phyloP scores from a whole-genome alignment of 139 green algal genomes.

The Chlamydomonas sp. region DNA sequence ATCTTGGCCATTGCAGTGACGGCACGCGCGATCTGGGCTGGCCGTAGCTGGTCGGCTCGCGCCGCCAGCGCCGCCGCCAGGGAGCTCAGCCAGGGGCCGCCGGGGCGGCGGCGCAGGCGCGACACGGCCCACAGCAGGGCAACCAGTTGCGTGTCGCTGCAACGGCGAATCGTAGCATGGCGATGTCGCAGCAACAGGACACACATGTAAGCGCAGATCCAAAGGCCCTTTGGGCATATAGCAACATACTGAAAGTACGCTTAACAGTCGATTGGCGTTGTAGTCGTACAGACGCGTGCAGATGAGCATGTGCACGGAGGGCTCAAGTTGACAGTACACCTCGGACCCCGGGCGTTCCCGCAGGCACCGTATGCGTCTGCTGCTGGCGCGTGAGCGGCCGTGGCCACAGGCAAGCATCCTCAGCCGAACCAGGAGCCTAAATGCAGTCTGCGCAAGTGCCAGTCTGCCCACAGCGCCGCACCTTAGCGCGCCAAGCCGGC shows the following conservation, averaged over 20 bases:
- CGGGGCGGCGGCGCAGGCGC: background rate
- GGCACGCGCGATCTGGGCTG: slow-evolving; percentile 1
- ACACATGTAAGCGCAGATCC: background rate
- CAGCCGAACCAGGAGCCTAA: background rate
- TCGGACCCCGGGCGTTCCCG: no score
- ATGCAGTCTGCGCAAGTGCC: no score
- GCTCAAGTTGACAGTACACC: background rate
- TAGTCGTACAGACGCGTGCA: background rate
- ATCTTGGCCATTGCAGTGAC: slow-evolving; percentile 8
- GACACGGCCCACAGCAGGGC: slow-evolving; percentile 1
- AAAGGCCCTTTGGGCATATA: background rate
- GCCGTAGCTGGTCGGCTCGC: background rate
- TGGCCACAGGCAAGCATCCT: background rate
- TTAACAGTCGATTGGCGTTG: background rate
- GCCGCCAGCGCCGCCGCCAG: background rate
- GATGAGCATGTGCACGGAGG: background rate
- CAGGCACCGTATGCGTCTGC: background rate
- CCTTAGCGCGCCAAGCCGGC: background rate
- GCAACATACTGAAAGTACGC: background rate
- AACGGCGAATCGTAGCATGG: background rate
- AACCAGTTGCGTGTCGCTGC: slow-evolving; percentile 17
- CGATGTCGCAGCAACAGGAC: background rate
- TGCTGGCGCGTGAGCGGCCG: background rate
- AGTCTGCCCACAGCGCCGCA: no score
- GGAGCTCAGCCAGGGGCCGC: background rate